Evolutionary conservation across 176 grass and related monocot species (phyloP).

Genomic region (Lolium rigidum): DNA sequence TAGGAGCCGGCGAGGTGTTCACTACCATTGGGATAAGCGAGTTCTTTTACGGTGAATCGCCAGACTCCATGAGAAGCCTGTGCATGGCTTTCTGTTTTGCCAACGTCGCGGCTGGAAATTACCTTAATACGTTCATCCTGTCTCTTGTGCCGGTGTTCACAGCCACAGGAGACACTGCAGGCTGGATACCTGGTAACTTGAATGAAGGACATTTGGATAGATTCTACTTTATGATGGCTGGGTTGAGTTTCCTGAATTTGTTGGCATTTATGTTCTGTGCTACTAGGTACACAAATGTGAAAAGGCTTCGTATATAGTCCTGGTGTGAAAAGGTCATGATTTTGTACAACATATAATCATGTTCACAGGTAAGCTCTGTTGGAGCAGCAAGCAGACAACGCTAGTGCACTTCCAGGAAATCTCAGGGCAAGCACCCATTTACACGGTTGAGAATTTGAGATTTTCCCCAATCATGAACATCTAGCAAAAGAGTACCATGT

Average conservation of each 20-base stretch:
- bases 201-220: conserved; percentile 63
- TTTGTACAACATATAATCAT: background rate
- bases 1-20: conserved; percentile 55
- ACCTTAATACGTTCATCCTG: conserved; percentile 56
- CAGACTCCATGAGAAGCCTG: conserved; percentile 61
- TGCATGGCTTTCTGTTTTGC: conserved; percentile 48
- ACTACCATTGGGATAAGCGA: conserved; percentile 50
- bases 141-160: conserved; percentile 48
- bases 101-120: conserved; percentile 48
- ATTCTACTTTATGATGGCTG: conserved; percentile 60
- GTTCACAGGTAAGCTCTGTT: background rate
- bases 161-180: conserved; percentile 39
- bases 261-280: conserved; percentile 37
- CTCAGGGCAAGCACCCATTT: background rate
- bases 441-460: background rate
- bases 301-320: background rate
- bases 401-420: background rate
- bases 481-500: background rate
- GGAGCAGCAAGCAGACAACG: background rate
- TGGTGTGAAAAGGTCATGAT: background rate
- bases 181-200: conserved; percentile 66
- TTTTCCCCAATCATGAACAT: background rate
- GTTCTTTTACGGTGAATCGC: conserved; percentile 62
- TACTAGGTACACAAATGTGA: no score
- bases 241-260: conserved; percentile 42